Base-by-base conservation (phyloP, 2,329 filamentous ascomycete species). In the Laburnicola sp. region DNA sequence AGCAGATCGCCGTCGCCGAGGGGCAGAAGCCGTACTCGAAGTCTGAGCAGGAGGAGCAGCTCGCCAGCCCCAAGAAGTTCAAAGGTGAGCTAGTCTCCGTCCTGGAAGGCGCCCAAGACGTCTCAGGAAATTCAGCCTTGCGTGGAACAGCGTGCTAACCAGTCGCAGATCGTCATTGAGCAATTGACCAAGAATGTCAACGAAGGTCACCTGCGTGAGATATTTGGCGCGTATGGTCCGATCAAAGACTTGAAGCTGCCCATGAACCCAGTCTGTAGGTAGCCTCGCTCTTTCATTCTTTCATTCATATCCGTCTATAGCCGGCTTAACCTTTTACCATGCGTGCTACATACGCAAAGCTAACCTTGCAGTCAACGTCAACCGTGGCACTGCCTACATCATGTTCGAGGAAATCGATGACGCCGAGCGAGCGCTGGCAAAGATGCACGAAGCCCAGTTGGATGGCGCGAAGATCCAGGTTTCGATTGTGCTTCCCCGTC, bases 381-480 rank as follows among this genome's bases (percentile, higher is more conserved):
- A 97, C 67, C 87, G 93, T 50, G 93, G 94, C 40, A 96, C 91
- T 26, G 94, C 93, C 28, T 97, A 97, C 72, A 91, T 97, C 57
- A 80, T 96, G 36, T 99, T 88, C 74, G 79, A 85, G 47, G 81
- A 87, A 59, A 84, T 91, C 58, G 79, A 83, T 43, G 88, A 93
- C 57, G 93, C 94, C 23, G 91, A 97, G 74, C 80, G 85, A 10
- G 94, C 94, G 26, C 95, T 97, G 62, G 85, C 92, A 16, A 89
- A 96, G 70, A 97, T 99, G 94, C 94, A 99, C 73, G 94, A 99
- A 76, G 91, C 89, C n/a, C 89, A 96, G 68, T 77, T 96, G 26
- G 92, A 97, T 72, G 91, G 91, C 45, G 84, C 86, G 22, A 80
- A 85, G 34, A 86, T 97, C 66, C 88, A 87, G 65, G 92, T 97